A percentile compares a stretch with the other conserved stretches of the same genome.
These are phyloP conservation scores for Achlya hypogyna DNA, from an alignment of 352 stramenopile species.

Conservation along the genomic window DNA sequence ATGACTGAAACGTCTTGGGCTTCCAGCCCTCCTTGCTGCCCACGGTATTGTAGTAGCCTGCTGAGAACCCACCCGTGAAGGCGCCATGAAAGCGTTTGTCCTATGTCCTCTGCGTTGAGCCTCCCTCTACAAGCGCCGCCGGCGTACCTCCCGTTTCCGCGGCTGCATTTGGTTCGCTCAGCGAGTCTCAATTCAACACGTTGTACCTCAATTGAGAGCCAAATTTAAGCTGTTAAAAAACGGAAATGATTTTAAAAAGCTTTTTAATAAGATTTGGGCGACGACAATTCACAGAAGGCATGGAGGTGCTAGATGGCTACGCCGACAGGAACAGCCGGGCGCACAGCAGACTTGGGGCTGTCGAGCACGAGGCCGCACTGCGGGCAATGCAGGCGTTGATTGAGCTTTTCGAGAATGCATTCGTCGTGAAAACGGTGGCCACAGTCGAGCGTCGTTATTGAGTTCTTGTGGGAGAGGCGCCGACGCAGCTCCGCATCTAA, in stretches of 20 bases:
- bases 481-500: not conserved
- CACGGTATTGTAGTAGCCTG: slow-evolving; percentile 92
- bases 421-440: slow-evolving; percentile 82
- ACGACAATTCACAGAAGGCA: not conserved
- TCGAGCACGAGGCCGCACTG: slow-evolving; percentile 27
- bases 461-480: slow-evolving; percentile 25
- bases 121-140: not conserved
- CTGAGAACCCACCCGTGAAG: slow-evolving; percentile 91
- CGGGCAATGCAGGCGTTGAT: slow-evolving; percentile 56
- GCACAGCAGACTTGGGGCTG: not conserved
- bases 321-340: not conserved
- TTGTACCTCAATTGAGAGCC: not conserved
- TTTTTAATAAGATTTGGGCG: not conserved
- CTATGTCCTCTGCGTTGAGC: not conserved
- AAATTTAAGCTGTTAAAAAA: not conserved
- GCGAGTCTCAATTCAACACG: too few species aligned
- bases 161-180: too few species aligned
- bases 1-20: slow-evolving; percentile 75
- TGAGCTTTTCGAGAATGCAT: slow-evolving; percentile 77
- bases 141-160: not conserved
- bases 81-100: slow-evolving; percentile 83
- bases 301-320: not conserved
- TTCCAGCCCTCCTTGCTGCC: slow-evolving; percentile 84
- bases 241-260: not conserved
- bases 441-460: slow-evolving; percentile 65